Percentiles rank a stretch among this genome's conserved stretches.
Evolutionary conservation across 371 early-diverging fungal species (phyloP).

Genomic region (Mortierella sp.): DNA sequence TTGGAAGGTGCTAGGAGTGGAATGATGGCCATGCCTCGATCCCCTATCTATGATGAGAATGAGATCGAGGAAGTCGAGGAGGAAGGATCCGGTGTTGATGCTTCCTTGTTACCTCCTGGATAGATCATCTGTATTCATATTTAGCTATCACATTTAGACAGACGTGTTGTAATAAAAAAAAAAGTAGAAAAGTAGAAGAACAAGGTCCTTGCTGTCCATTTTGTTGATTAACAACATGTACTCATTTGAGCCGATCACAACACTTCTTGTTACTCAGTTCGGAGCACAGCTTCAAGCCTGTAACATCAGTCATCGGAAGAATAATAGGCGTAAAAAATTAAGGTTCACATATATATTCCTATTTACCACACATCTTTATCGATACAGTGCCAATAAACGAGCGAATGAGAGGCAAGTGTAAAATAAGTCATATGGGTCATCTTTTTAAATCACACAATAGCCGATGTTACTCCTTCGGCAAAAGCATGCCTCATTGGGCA

Average conservation of each 20-base stretch:
- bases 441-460: neutral
- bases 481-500: constrained; percentile 27
- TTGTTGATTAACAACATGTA: neutral
- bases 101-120: constrained; percentile 92
- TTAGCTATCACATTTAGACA: neutral
- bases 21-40: constrained; percentile 95
- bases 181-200: neutral
- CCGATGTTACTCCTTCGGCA: constrained; percentile 12
- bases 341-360: neutral
- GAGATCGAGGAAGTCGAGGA: constrained; percentile 65
- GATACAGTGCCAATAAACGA: neutral
- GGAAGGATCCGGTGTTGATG: constrained; percentile 78
- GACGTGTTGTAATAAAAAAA: constrained; percentile 2
- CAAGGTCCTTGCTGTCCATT: neutral
- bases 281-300: neutral
- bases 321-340: neutral
- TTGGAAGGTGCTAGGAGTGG: constrained; percentile 95
- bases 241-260: neutral
- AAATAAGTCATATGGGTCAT: constrained; percentile 24
- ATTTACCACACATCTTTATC: neutral
- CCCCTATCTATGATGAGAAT: constrained; percentile 81
- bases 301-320: constrained; percentile 6
- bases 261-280: neutral
- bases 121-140: constrained; percentile 61
- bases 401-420: neutral